Conservation (phyloP, 768 basidiomycete genomes). For the Tricholoma hemisulphureum region DNA sequence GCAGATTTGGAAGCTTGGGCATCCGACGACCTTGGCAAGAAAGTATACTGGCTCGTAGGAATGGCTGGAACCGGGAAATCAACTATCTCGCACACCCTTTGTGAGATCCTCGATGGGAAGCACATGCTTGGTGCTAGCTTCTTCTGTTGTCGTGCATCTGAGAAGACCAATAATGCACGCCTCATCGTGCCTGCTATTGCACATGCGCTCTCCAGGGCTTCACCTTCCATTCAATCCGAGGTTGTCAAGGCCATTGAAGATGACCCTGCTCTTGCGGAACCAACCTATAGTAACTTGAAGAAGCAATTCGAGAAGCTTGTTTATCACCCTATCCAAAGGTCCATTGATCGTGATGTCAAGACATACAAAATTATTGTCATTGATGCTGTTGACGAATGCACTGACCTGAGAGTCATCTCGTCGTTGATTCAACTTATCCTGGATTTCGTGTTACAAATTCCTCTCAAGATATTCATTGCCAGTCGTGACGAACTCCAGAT, state of each 20-base stretch:
- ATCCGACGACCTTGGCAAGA: conserved; percentile 33
- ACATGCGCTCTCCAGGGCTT: conserved; percentile 8
- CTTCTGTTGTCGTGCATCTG: conserved; percentile 20
- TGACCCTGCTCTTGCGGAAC: conserved; percentile 8
- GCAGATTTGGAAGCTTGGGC: conserved; percentile 22
- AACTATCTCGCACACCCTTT: conserved; percentile 14
- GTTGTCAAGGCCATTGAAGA: conserved; percentile 9
- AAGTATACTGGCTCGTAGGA: conserved; percentile 20
- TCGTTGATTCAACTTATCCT: conserved; percentile 9
- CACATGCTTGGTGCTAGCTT: conserved; percentile 18
- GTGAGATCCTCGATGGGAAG: neutral
- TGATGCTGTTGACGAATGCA: conserved; percentile 13
- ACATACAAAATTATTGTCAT: conserved; percentile 12
- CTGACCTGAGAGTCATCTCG: conserved; percentile 1
- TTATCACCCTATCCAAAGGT: neutral
- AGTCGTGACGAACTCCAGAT: neutral
- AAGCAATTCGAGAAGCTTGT: conserved; percentile 8
- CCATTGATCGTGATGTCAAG: neutral
- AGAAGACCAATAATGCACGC: conserved; percentile 6
- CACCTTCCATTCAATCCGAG: conserved; percentile 9
- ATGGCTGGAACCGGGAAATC: conserved; percentile 24
- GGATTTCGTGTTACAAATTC: neutral
- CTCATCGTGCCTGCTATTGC: conserved; percentile 17
- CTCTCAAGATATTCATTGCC: neutral
- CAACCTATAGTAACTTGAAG: neutral